phyloP scores from a whole-genome alignment of 441 rosid species.

The Omphalea diandra region DNA sequence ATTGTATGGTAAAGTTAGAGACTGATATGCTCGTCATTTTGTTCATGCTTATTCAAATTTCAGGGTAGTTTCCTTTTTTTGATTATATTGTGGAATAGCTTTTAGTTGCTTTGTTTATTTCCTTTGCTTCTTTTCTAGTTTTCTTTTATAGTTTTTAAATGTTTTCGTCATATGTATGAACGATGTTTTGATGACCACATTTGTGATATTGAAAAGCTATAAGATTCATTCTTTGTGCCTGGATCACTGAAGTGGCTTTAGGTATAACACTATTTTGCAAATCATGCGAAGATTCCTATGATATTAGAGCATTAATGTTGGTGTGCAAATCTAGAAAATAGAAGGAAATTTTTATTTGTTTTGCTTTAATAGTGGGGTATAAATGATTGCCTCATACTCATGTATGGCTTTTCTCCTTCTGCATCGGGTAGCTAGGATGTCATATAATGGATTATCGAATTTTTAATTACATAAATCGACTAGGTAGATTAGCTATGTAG shows the following conservation, averaged over 20 bases:
- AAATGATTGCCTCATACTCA: background rate
- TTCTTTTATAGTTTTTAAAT: background rate
- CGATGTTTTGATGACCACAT: background rate
- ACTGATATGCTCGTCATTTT: slow-evolving; percentile 2
- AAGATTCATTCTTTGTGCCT: slow-evolving; percentile 4
- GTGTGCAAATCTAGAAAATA: background rate
- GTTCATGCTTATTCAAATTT: background rate
- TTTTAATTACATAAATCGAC: background rate
- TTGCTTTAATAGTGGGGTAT: background rate
- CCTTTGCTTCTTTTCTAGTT: background rate
- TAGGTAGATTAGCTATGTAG: background rate
- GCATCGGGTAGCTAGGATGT: background rate
- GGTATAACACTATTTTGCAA: background rate
- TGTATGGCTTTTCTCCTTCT: background rate
- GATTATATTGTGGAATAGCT: background rate
- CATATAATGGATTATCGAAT: background rate
- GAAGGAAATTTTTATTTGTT: background rate
- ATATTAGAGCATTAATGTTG: background rate
- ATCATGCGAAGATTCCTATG: background rate
- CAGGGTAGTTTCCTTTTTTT: background rate
- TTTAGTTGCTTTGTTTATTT: background rate
- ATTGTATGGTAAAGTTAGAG: slow-evolving; percentile 75
- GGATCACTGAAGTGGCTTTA: background rate
- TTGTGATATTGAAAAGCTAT: background rate
- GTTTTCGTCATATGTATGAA: background rate